These are phyloP conservation scores for Phytophthora tubulina DNA, from an alignment of 352 stramenopile genomes.

Conservation along the genomic window DNA sequence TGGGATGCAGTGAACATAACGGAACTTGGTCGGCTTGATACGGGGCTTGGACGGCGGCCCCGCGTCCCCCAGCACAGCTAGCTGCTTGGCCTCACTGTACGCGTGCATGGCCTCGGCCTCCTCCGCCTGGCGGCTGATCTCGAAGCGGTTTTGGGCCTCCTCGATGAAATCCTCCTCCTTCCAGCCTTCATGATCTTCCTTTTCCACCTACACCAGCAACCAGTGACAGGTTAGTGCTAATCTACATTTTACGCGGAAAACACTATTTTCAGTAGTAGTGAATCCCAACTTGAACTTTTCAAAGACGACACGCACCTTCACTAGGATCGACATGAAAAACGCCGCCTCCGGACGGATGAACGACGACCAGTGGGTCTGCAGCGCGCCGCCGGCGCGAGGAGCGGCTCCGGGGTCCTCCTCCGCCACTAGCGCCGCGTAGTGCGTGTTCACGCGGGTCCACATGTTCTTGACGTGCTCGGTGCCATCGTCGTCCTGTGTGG, in stretches of 20 bases:
- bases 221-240: too few relatives aligned
- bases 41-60: constrained; percentile 32
- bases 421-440: constrained; percentile 28
- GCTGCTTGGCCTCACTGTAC: constrained; percentile 38
- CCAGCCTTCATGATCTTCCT: constrained; percentile 38
- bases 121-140: constrained; percentile 26
- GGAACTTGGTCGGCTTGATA: constrained; percentile 33
- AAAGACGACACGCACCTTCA: constrained; percentile 20
- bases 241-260: too few relatives aligned
- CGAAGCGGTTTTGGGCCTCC: constrained; percentile 34
- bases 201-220: constrained; percentile 28
- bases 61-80: constrained; percentile 14
- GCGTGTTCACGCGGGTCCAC: constrained; percentile 38
- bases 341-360: constrained; percentile 38
- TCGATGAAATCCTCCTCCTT: constrained; percentile 27
- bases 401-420: constrained; percentile 32
- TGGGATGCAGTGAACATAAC: constrained; percentile 40
- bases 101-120: constrained; percentile 25
- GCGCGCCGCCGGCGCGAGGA: constrained; percentile 32
- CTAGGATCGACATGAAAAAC: constrained; percentile 40
- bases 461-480: constrained; percentile 46
- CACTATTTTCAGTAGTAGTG: background rate
- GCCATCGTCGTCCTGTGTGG: constrained; percentile 36
- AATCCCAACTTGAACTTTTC: background rate
- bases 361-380: constrained; percentile 49